These are phyloP conservation scores for Colletotrichum caudatum DNA, from an alignment of 2,329 filamentous ascomycete species.

Conservation along the genomic window DNA sequence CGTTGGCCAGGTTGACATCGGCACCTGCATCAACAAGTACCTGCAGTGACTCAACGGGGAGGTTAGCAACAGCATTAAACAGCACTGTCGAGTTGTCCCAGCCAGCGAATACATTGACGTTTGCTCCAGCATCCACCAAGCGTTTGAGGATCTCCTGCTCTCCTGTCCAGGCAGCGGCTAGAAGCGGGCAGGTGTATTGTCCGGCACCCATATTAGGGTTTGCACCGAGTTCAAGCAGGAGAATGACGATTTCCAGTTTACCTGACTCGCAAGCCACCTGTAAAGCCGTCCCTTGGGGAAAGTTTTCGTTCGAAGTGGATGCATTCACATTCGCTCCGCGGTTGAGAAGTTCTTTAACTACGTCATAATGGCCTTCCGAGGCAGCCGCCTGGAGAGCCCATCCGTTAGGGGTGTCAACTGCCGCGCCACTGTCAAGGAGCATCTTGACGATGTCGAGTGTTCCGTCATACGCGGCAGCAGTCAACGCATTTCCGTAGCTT, in stretches of 20 bases:
- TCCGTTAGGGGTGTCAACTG: constrained; percentile 49
- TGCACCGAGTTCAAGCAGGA: constrained; percentile 53
- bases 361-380: constrained; percentile 49
- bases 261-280: constrained; percentile 55
- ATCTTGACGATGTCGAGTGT: constrained; percentile 44
- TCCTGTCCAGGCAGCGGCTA: constrained; percentile 51
- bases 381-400: constrained; percentile 56
- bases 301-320: constrained; percentile 31
- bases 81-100: constrained; percentile 52
- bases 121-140: constrained; percentile 51
- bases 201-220: constrained; percentile 54
- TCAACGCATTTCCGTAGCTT: constrained; percentile 53
- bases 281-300: constrained; percentile 51
- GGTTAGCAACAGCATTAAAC: constrained; percentile 52
- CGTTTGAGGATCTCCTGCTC: constrained; percentile 52
- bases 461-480: constrained; percentile 55
- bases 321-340: constrained; percentile 47
- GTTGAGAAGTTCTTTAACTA: constrained; percentile 52
- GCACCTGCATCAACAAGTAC: constrained; percentile 52
- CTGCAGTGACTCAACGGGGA: constrained; percentile 49
- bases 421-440: constrained; percentile 37
- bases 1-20: constrained; percentile 52
- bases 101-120: constrained; percentile 53
- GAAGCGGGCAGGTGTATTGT: constrained; percentile 50
- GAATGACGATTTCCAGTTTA: constrained; percentile 50